Conservation (phyloP, 2,329 filamentous ascomycete species). For the Thielaviopsis ethacetica region DNA sequence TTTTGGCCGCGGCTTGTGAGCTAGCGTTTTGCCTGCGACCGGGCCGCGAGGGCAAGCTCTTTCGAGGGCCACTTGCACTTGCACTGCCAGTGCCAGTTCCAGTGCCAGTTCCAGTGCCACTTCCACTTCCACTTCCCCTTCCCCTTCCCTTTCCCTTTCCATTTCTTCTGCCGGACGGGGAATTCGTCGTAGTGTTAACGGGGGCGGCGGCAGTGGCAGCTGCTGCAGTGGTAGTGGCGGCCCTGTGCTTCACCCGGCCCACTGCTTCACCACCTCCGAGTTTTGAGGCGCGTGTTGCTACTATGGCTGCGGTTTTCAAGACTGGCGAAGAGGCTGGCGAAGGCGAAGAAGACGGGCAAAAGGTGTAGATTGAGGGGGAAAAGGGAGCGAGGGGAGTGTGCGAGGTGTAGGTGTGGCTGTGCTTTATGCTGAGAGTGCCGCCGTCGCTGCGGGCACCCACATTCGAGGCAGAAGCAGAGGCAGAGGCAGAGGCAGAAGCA, state of each 20-base stretch:
- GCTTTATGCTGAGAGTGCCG: not conserved
- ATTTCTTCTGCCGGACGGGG: not conserved
- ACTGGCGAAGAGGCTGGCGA: not conserved
- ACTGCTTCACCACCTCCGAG: constrained; percentile 5
- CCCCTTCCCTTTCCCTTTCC: not conserved
- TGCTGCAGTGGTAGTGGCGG: not conserved
- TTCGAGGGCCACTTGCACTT: not conserved
- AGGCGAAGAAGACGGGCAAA: not conserved
- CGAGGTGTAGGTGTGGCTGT: not conserved
- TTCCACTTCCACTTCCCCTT: no score
- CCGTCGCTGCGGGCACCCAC: not conserved
- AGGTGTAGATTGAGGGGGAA: not conserved
- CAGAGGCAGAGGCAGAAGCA: not conserved
- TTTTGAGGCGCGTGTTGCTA: constrained; percentile 9
- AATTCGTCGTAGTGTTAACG: not conserved
- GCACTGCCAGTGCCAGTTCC: no score
- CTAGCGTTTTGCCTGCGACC: not conserved
- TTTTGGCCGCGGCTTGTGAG: not conserved
- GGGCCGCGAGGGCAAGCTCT: not conserved
- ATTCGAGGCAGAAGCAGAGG: not conserved
- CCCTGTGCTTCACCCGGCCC: not conserved
- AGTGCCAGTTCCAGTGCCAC: no score
- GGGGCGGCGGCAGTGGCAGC: not conserved
- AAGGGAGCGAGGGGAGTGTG: not conserved
- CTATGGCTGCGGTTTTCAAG: constrained; percentile 10